Base-by-base conservation (phyloP, 1,284 basidiomycete species). In the Fomitopsis schrenkii region DNA sequence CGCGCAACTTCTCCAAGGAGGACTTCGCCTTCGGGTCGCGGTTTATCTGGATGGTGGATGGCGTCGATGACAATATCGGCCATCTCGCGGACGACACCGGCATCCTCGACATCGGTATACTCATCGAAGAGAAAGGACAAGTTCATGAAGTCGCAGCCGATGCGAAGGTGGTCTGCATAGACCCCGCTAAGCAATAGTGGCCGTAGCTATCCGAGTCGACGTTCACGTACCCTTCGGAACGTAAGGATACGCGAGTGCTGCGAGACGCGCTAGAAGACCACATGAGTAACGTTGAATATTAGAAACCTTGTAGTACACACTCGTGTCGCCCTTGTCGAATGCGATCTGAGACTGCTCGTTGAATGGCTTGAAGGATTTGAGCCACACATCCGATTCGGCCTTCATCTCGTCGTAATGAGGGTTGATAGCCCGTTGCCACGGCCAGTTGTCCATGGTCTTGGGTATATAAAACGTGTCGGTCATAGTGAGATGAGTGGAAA, bases 41-140 rank as follows among this genome's bases (percentile, higher is more conserved):
- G 67, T 5, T 59, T 66, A 45, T 68, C 56, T 0, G 76, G 74
- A 62, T 77, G 64, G 2, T 63, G 48, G 15, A 80, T 52, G 1
- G 75, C 77, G 53, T 78, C 73, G 65, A 76, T 74, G 26, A 78
- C 59, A 15, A 69, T 66, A 15, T 75, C 67, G 9, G 68, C 73
- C 54, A 69, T 60, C 28, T 60, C 19, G 14, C 64, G 66, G 54
- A 68, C 69, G 19, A 48, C 62, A 8, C 66, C 61, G 6, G 64
- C 65, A 45, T 64, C 62, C 26, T 70, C 66, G 1, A 70, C 64
- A 54, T 79, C 76, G 41, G 74, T 73, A 59, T 75, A 73, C 58
- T 79, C 76, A 59, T 79, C 77, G 50, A 77, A 69, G 10, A 76
- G 70, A 59, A 77, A 79, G 61, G 76, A 75, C 7, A 78, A 65